Percentiles rank a stretch among this genome's conserved stretches.
Conservation (phyloP, 805 yeast genomes). For the Cephaloascus albidus region DNA sequence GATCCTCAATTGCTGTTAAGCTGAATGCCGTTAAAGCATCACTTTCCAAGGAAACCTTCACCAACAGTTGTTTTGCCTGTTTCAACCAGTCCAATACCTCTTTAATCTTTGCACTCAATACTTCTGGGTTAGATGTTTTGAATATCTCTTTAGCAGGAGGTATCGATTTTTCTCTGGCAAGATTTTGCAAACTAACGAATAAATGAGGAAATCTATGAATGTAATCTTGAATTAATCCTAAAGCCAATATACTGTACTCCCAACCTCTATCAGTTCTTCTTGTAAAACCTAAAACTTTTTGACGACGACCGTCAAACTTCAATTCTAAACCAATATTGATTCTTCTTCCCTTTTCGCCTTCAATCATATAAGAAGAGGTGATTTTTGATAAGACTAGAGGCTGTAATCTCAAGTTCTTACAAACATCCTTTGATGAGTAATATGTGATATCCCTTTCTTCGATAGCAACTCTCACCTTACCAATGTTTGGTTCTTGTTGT, state of each 20-base stretch:
- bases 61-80: slow-evolving; percentile 35
- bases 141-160: slow-evolving; percentile 29
- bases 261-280: slow-evolving; percentile 57
- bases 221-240: slow-evolving; percentile 57
- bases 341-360: slow-evolving; percentile 39
- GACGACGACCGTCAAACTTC: slow-evolving; percentile 70
- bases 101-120: slow-evolving; percentile 32
- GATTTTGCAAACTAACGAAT: slow-evolving; percentile 28
- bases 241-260: slow-evolving; percentile 76
- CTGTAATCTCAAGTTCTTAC: slow-evolving; percentile 45
- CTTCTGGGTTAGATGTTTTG: slow-evolving; percentile 25
- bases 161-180: slow-evolving; percentile 13
- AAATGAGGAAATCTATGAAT: slow-evolving; percentile 51
- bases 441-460: slow-evolving; percentile 53
- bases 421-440: slow-evolving; percentile 55
- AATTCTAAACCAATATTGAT: slow-evolving; percentile 74
- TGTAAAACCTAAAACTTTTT: slow-evolving; percentile 85
- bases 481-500: slow-evolving; percentile 53
- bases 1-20: slow-evolving; percentile 57
- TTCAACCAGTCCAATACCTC: slow-evolving; percentile 33
- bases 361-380: slow-evolving; percentile 63
- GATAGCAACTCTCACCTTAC: slow-evolving; percentile 44
- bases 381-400: slow-evolving; percentile 67
- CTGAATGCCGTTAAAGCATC: slow-evolving; percentile 66
- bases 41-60: slow-evolving; percentile 64